These are phyloP conservation scores for Carex cristatella DNA, from an alignment of 176 grass and related monocot genomes.

Conservation along the genomic window DNA sequence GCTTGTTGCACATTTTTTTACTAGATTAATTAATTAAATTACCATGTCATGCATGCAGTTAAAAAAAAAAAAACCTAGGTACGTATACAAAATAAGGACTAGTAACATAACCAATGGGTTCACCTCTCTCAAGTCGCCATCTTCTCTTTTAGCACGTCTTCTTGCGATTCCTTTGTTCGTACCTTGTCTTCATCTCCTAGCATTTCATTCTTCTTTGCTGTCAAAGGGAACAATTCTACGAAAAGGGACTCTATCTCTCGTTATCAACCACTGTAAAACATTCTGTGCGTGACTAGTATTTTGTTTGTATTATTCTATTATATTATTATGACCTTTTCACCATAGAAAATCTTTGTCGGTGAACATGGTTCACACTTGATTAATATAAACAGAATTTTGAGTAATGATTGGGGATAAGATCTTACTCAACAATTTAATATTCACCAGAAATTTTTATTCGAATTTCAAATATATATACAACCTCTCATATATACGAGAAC, in stretches of 20 bases:
- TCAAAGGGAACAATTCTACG: neutral
- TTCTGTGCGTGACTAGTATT: neutral
- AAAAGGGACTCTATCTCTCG: neutral
- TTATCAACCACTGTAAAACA: slow-evolving; percentile 6
- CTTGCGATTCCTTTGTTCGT: slow-evolving; percentile 4
- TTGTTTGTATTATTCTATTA: neutral
- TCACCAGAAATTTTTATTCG: too few species aligned
- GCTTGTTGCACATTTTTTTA: too few species aligned
- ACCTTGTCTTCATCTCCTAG: slow-evolving; percentile 10
- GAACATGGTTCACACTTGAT: neutral
- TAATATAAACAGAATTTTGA: neutral
- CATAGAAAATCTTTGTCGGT: neutral
- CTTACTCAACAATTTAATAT: too few species aligned
- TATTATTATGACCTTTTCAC: neutral
- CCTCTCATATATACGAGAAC: too few species aligned
- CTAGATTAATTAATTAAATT: neutral
- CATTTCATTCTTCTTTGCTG: neutral
- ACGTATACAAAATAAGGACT: neutral
- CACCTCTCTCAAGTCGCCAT: neutral
- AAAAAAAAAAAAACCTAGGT: neutral
- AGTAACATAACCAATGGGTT: neutral
- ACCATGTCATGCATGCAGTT: neutral
- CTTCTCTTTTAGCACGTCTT: neutral
- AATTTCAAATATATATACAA: too few species aligned
- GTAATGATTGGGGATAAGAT: too few species aligned